Evolutionary conservation across 306 rosid species (phyloP), one percentile per base, ranked within the genome.

Genomic region (Aeschynomene evenia): DNA sequence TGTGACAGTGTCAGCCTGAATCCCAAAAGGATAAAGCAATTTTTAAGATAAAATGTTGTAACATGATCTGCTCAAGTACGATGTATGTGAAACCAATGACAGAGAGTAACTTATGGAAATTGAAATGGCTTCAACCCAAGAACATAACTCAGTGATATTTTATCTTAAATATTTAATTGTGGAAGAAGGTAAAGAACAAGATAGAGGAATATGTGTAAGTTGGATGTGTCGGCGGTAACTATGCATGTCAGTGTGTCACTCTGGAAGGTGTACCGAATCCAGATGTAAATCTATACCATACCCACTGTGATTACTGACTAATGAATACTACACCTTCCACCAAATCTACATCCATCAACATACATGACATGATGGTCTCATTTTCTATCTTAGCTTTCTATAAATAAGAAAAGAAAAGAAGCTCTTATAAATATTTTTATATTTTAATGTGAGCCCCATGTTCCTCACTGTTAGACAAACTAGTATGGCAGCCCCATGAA

Each of bases 401-500:
- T 18, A 48, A 26, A 26, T 26, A 5, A 26, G 2, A 26, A 26
- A 26, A 26, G 5, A 26, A 26, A 2, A 26, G 5, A 0, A 5
- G 29, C 5, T 26, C 26, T 6, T 43, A 9, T 13, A 53, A 37
- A 37, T 46, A 28, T 22, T 66, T 48, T 39, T n/a, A n/a, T n/a
- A n/a, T n/a, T n/a, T n/a, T n/a, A n/a, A n/a, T n/a, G n/a, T n/a
- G n/a, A n/a, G n/a, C n/a, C n/a, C 34, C 55, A 61, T 60, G 37
- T 31, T 62, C 48, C 22, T 10, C 1, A 14, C 10, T 22, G 15
- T 50, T 23, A 14, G 67, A 72, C 72, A 53, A n/a, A 36, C 19
- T 39, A 24, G 68, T 6, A 31, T 74, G 82, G 77, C 16, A 10
- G 56, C 12, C 57, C 49, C 83, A 33, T 68, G 68, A 62, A 56